Evolutionary conservation across 1,139 yeast genomes (phyloP).

Genomic region (Taphrina deformans): DNA sequence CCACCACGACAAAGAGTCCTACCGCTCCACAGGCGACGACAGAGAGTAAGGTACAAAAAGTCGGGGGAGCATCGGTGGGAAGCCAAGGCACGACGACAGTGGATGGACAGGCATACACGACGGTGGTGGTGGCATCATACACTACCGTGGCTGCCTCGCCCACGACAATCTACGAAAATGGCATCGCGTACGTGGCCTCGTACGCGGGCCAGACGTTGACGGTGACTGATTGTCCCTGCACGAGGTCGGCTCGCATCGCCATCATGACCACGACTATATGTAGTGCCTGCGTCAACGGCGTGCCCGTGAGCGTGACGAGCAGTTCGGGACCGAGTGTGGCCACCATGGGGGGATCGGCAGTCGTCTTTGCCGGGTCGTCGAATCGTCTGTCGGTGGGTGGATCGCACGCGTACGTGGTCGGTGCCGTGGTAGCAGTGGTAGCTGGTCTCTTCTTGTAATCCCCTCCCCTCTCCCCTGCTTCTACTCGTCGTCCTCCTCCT

Average conservation of each 20-base stretch:
- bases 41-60: neutral
- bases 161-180: slow-evolving; percentile 16
- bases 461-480: too few relatives aligned
- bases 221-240: slow-evolving; percentile 17
- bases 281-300: slow-evolving; percentile 2
- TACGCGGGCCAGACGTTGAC: slow-evolving; percentile 22
- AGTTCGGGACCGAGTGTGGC: slow-evolving; percentile 1
- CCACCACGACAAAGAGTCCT: neutral
- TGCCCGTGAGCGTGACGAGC: neutral
- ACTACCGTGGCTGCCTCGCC: neutral
- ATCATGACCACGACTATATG: slow-evolving; percentile 18
- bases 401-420: neutral
- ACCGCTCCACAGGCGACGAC: neutral
- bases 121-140: slow-evolving; percentile 18
- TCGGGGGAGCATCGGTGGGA: neutral
- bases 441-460: neutral
- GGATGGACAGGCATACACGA: slow-evolving; percentile 8
- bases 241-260: slow-evolving; percentile 7
- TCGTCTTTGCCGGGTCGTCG: slow-evolving; percentile 4
- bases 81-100: slow-evolving; percentile 15
- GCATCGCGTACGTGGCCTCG: slow-evolving; percentile 19
- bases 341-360: neutral
- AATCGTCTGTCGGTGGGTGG: neutral
- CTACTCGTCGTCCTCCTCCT: too few relatives aligned
- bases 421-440: neutral